These are phyloP conservation scores for Boletellus sp. DNA, from an alignment of 768 basidiomycete genomes.

Conservation along the genomic window DNA sequence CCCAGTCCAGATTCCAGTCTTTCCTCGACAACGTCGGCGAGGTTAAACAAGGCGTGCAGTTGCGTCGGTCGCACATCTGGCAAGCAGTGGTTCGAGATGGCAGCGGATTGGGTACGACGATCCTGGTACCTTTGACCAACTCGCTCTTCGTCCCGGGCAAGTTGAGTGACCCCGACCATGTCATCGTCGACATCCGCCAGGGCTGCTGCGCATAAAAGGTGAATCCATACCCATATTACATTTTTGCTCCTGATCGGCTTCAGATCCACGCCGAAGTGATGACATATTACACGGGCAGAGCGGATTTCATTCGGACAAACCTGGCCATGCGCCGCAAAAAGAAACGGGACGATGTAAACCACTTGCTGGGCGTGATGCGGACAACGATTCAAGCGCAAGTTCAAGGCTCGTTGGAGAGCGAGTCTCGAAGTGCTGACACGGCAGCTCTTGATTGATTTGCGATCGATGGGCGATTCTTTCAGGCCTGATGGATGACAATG, in stretches of 20 bases:
- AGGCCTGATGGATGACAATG: too few species aligned
- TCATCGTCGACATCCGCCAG: slow-evolving; percentile 93
- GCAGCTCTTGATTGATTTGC: too few species aligned
- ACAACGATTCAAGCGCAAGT: slow-evolving; percentile 41
- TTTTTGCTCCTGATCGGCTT: too few species aligned
- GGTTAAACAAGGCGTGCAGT: slow-evolving; percentile 66
- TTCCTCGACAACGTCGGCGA: slow-evolving; percentile 80
- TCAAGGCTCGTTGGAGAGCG: slow-evolving; percentile 18
- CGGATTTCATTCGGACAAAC: slow-evolving; percentile 79
- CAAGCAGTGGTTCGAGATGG: background rate
- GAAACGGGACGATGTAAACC: slow-evolving; percentile 87
- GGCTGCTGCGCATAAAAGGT: slow-evolving; percentile 97
- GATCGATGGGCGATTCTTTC: too few species aligned
- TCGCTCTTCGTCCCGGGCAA: slow-evolving; percentile 95
- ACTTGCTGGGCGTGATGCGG: slow-evolving; percentile 71
- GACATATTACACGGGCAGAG: slow-evolving; percentile 78
- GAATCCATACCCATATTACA: slow-evolving; percentile 14
- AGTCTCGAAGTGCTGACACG: too few species aligned
- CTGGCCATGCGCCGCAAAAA: slow-evolving; percentile 79
- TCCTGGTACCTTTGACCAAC: slow-evolving; percentile 90
- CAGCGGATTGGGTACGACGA: slow-evolving; percentile 62
- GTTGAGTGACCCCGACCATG: slow-evolving; percentile 75
- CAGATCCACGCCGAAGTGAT: slow-evolving; percentile 79
- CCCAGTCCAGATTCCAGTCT: slow-evolving; percentile 86
- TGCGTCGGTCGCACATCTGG: slow-evolving; percentile 18